Percentiles rank a stretch among this genome's conserved stretches.
Conservation (phyloP, 2,329 filamentous ascomycete genomes). For the Beauveria bassiana region DNA sequence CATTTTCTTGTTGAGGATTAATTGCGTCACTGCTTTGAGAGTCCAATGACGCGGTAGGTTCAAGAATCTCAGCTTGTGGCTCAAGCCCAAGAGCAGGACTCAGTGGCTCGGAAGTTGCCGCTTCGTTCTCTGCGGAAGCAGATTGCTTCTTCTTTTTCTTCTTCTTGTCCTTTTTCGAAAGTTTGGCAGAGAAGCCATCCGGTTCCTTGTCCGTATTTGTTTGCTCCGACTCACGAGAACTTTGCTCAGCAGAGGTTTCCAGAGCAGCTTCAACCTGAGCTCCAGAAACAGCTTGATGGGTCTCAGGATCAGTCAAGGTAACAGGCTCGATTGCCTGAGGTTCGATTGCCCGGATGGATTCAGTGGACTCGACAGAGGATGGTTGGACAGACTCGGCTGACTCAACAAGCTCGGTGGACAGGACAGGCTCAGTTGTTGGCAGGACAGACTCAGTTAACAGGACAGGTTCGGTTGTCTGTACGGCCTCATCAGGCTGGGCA, state of each 20-base stretch:
- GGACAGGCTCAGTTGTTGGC: background rate
- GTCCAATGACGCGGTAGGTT: background rate
- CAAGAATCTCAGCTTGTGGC: background rate
- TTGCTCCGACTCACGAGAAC: background rate
- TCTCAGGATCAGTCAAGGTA: background rate
- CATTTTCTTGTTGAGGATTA: background rate
- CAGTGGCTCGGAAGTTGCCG: background rate
- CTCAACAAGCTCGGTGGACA: background rate
- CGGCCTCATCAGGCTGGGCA: background rate
- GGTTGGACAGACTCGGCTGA: too few species aligned
- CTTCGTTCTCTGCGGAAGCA: slow-evolving; percentile 6
- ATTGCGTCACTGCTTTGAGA: background rate
- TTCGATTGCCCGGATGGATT: too few species aligned
- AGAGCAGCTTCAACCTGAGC: background rate
- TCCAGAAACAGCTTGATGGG: background rate
- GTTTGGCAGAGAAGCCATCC: slow-evolving; percentile 23
- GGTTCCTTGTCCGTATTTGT: slow-evolving; percentile 20
- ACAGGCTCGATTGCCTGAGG: too few species aligned
- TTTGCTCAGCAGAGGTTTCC: background rate
- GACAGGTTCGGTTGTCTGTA: background rate
- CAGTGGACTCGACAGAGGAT: background rate
- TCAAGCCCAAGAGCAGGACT: background rate
- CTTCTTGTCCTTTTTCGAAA: slow-evolving; percentile 25
- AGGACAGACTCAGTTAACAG: background rate
- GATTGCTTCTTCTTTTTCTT: slow-evolving; percentile 21